Evolutionary conservation across 306 rosid genomes (phyloP).

Genomic region (Herpetospermum pedunculosum): DNA sequence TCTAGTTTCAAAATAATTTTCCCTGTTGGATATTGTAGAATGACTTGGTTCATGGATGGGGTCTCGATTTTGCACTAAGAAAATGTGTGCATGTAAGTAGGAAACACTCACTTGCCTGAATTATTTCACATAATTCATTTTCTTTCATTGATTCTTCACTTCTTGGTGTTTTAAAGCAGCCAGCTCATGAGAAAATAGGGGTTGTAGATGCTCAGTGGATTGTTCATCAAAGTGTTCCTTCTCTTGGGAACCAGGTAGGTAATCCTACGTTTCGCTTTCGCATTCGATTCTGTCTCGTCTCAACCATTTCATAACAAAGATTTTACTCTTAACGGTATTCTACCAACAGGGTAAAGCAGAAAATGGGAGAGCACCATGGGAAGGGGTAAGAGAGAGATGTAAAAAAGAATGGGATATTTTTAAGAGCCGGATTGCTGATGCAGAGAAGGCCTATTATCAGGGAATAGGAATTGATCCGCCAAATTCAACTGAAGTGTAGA

Average conservation of each 20-base stretch:
- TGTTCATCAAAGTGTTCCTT: constrained; percentile 70
- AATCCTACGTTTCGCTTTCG: constrained; percentile 14
- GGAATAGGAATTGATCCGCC: constrained; percentile 17
- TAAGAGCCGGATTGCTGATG: constrained; percentile 47
- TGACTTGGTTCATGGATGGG: constrained; percentile 96
- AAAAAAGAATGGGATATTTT: constrained; percentile 62
- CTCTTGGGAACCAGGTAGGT: constrained; percentile 90
- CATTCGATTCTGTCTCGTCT: neutral
- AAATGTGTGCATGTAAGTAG: constrained; percentile 55
- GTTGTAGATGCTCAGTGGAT: constrained; percentile 88
- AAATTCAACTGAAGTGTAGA: constrained; percentile 20
- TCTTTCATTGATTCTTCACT: neutral
- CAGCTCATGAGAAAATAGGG: constrained; percentile 75
- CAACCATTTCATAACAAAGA: constrained; percentile 1
- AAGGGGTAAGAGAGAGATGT: constrained; percentile 85
- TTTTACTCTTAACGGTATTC: neutral
- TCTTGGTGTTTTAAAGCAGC: constrained; percentile 28
- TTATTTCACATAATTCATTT: neutral
- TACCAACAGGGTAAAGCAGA: constrained; percentile 49
- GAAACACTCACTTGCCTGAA: neutral
- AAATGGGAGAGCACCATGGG: constrained; percentile 55
- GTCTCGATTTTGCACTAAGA: constrained; percentile 80
- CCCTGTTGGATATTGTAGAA: constrained; percentile 32
- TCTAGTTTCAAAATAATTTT: neutral
- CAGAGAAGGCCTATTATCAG: constrained; percentile 45